Evolutionary conservation across 768 basidiomycete genomes (phyloP).

Genomic region (Lepiota subincarnata): DNA sequence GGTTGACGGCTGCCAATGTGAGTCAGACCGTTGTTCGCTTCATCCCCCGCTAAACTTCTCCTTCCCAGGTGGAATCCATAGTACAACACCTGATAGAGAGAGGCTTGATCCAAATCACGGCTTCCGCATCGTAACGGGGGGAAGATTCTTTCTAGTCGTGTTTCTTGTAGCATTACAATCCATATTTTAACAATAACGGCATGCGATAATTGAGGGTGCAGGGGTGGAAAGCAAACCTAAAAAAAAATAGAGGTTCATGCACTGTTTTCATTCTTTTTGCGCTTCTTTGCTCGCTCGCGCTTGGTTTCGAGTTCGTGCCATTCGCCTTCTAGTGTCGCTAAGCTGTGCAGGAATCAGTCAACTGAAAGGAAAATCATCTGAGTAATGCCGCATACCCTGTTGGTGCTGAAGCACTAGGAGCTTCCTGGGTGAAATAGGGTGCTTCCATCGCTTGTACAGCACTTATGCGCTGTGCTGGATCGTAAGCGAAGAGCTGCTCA

Average conservation of each 20-base stretch:
- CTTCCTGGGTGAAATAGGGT: slow-evolving; percentile 81
- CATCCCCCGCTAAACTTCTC: not conserved
- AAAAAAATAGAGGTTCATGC: not conserved
- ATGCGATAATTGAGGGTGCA: not conserved
- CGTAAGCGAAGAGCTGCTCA: slow-evolving; percentile 72
- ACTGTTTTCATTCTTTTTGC: slow-evolving; percentile 55
- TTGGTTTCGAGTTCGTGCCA: slow-evolving; percentile 99
- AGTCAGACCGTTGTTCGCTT: slow-evolving; percentile 20
- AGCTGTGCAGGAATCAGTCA: slow-evolving; percentile 34
- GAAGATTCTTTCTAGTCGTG: not conserved
- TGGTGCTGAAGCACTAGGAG: slow-evolving; percentile 70
- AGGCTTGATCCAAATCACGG: slow-evolving; percentile 48
- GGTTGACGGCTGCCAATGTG: slow-evolving; percentile 84
- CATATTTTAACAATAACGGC: slow-evolving; percentile 12
- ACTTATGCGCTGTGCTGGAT: slow-evolving; percentile 72
- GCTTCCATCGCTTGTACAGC: slow-evolving; percentile 78
- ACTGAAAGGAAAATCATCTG: slow-evolving; percentile 7
- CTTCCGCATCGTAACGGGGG: slow-evolving; percentile 19
- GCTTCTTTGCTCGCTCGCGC: slow-evolving; percentile 79
- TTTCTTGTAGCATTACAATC: slow-evolving; percentile 12
- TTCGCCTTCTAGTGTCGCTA: slow-evolving; percentile 83
- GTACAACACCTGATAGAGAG: slow-evolving; percentile 79
- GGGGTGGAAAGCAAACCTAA: not conserved
- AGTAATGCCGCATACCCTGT: slow-evolving; percentile 56
- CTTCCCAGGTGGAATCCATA: slow-evolving; percentile 73